Base-by-base conservation (phyloP, 768 basidiomycete species). In the Pleurotus citrinopileatus region DNA sequence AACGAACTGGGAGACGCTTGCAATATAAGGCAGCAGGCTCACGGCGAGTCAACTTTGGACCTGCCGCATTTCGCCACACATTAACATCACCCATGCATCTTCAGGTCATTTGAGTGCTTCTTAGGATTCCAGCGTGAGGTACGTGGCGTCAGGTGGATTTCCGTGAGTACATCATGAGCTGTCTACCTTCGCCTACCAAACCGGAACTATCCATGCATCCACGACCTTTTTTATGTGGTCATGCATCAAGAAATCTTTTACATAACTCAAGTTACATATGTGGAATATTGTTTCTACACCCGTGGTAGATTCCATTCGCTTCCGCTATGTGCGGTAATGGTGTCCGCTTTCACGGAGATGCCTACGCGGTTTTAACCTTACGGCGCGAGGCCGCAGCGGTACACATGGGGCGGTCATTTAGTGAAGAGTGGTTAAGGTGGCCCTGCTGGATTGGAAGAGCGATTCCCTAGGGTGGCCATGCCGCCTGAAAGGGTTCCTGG, bases 81-180 rank as follows among this genome's bases (percentile, higher is more conserved):
- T 40, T n/a, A 34, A n/a, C 32, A 34, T 10, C 32, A 40, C 10
- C 38, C 38, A 40, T 51, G 45, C 15, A 47, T 47, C 15, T 47
- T 7, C 45, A 23, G 45, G 45, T 40, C 26, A 28, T 51, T 51
- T 37, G n/a, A 28, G 32, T 51, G 48, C 48, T 51, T 51, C 48
- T 51, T 37, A 40, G 48, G 48, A 51, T 51, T 51, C 48, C 48
- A 51, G 34, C 48, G 34, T 34, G 22, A 34, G 48, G 48, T 51
- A 51, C 48, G 48, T 37, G 48, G 34, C 48, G 34, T 51, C 48
- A 51, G 48, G 48, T 51, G 48, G 19, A 12, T 25, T 27, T 37
- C 32, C 48, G 38, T 19, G 38, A 34, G 32, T 34, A 34, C 10
- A 40, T 40, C 38, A 40, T 40, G 17, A 40, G 17, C 12, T n/a